phyloP scores from a whole-genome alignment of 306 rosid species.

The Pyrus communis region DNA sequence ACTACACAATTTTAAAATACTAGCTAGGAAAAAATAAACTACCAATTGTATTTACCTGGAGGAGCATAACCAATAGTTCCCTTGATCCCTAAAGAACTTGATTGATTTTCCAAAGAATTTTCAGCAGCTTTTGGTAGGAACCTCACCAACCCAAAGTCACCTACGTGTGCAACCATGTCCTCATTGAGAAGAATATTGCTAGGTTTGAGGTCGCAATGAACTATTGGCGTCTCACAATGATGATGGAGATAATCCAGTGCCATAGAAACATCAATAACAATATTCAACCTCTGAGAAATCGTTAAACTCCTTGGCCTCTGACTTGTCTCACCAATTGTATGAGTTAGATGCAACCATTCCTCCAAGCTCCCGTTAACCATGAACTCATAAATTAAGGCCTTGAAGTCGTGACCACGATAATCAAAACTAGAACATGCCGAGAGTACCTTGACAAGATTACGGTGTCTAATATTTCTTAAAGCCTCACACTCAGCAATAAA shows the following conservation, averaged over 20 bases:
- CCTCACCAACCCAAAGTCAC: constrained; percentile 34
- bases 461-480: constrained; percentile 17
- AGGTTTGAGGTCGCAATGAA: constrained; percentile 32
- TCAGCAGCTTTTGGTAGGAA: not conserved
- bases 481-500: constrained; percentile 34
- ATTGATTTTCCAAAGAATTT: not conserved
- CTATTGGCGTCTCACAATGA: constrained; percentile 11
- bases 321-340: not conserved
- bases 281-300: constrained; percentile 15
- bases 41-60: constrained; percentile 14
- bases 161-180: constrained; percentile 26
- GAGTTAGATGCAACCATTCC: constrained; percentile 20
- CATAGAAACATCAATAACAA: constrained; percentile 25
- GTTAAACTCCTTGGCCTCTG: constrained; percentile 4
- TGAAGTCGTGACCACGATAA: constrained; percentile 19
- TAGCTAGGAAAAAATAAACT: not conserved
- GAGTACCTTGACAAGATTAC: constrained; percentile 38
- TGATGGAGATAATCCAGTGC: constrained; percentile 34
- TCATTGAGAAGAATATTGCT: constrained; percentile 20
- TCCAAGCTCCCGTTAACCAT: constrained; percentile 31
- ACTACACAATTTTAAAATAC: not conserved
- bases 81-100: not conserved
- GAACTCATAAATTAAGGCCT: constrained; percentile 32
- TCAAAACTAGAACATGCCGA: constrained; percentile 18
- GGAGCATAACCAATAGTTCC: constrained; percentile 36